Evolutionary conservation across 169 alveolate species (phyloP).

Genomic region (Cytauxzoon felis): DNA sequence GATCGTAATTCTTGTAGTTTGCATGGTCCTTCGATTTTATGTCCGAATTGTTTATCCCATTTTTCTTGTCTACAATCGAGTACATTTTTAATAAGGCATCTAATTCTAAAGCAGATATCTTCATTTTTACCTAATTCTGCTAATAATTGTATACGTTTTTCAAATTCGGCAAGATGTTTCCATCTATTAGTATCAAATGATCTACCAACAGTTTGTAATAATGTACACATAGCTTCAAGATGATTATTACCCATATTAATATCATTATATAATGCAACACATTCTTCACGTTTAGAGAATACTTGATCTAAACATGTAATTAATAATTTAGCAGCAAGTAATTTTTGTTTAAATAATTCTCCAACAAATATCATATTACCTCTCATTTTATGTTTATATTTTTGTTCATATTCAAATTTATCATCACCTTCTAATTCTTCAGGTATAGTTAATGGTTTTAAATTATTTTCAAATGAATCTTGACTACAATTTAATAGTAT

Average conservation of each 20-base stretch:
- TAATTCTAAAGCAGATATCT: slow-evolving; percentile 73
- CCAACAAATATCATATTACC: slow-evolving; percentile 85
- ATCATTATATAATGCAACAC: slow-evolving; percentile 59
- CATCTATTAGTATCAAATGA: slow-evolving; percentile 73
- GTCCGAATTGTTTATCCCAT: slow-evolving; percentile 72
- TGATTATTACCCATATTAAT: slow-evolving; percentile 75
- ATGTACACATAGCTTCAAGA: slow-evolving; percentile 80
- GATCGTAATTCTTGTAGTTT: slow-evolving; percentile 55
- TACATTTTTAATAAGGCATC: slow-evolving; percentile 80
- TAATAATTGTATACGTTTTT: slow-evolving; percentile 66
- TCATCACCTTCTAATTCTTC: slow-evolving; percentile 77
- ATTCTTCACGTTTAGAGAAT: slow-evolving; percentile 68
- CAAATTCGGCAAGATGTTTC: slow-evolving; percentile 71
- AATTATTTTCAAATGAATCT: slow-evolving; percentile 76
- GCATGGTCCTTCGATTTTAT: slow-evolving; percentile 54
- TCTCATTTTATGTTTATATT: slow-evolving; percentile 80
- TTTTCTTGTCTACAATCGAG: slow-evolving; percentile 77
- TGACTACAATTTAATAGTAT: slow-evolving; percentile 78
- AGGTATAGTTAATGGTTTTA: slow-evolving; percentile 78
- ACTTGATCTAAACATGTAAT: slow-evolving; percentile 80
- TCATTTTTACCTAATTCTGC: slow-evolving; percentile 72
- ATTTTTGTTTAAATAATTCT: slow-evolving; percentile 75
- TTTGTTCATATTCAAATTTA: slow-evolving; percentile 77
- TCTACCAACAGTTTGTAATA: slow-evolving; percentile 80
- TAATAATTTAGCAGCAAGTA: slow-evolving; percentile 76